Conservation (phyloP, 345 rosid species). For the Geranium rotundifolium region DNA sequence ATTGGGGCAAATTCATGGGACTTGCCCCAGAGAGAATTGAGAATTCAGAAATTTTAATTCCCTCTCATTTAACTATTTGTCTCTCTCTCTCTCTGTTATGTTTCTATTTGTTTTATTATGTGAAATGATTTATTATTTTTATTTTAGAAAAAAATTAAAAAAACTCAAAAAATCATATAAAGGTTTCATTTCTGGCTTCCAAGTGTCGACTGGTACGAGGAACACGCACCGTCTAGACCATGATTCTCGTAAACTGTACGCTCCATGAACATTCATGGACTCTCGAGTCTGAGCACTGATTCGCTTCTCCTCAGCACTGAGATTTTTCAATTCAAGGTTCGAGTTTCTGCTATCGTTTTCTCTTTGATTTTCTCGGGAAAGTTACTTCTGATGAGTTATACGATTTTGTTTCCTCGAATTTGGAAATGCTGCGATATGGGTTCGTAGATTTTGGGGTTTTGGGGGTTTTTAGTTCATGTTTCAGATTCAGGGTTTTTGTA, state of each 20-base stretch:
- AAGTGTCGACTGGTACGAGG: background rate
- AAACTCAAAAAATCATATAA: too few species aligned
- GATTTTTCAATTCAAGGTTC: background rate
- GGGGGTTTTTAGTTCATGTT: background rate
- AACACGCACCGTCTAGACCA: background rate
- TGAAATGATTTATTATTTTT: too few species aligned
- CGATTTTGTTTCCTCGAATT: too few species aligned
- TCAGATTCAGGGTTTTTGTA: background rate
- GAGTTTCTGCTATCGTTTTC: background rate
- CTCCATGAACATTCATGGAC: background rate
- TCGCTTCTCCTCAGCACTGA: background rate
- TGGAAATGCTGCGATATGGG: background rate
- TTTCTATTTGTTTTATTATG: too few species aligned
- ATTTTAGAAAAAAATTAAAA: too few species aligned
- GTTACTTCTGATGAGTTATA: background rate
- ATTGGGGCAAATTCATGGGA: too few species aligned
- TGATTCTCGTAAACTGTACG: background rate
- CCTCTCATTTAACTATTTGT: too few species aligned
- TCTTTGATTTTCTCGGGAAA: background rate
- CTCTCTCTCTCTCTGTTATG: too few species aligned
- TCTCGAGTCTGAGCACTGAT: too few species aligned
- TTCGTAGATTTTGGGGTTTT: background rate
- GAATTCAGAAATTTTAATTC: too few species aligned
- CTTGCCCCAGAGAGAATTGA: too few species aligned
- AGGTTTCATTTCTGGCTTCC: background rate